phyloP scores from a whole-genome alignment of 768 basidiomycete genomes.

The Serendipita vermifera region DNA sequence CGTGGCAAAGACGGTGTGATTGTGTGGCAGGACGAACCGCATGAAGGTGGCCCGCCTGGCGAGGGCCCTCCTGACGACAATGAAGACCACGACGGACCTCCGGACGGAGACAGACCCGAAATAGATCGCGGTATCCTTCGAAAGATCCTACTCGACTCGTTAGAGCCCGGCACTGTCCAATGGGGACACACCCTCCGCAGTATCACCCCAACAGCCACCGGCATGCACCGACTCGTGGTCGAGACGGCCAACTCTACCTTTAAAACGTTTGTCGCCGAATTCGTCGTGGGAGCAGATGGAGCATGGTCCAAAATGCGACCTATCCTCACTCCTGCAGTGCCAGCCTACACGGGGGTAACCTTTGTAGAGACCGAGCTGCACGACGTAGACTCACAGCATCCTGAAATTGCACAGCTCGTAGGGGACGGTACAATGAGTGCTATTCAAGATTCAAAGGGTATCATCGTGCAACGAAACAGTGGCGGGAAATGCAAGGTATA shows the following conservation, averaged over 20 bases:
- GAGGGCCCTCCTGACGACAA: not conserved
- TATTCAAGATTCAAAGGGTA: conserved; percentile 18
- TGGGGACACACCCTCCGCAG: conserved; percentile 10
- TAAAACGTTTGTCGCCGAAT: not conserved
- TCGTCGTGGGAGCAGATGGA: conserved; percentile 31
- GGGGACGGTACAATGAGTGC: conserved; percentile 23
- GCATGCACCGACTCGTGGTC: no score
- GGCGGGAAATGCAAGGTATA: conserved; percentile 21
- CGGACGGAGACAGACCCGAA: not conserved
- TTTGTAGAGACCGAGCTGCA: conserved; percentile 18
- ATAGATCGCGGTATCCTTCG: conserved; percentile 3
- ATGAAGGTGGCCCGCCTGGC: not conserved
- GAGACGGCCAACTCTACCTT: no score
- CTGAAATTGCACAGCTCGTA: conserved; percentile 20
- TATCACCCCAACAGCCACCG: not conserved
- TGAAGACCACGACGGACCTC: not conserved
- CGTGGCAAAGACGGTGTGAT: not conserved
- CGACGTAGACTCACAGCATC: conserved; percentile 15
- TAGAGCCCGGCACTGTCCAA: conserved; percentile 11
- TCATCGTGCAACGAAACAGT: conserved; percentile 26
- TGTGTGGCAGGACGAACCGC: no score
- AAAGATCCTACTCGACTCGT: conserved; percentile 15
- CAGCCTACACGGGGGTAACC: conserved; percentile 25
- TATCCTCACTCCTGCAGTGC: conserved; percentile 22
- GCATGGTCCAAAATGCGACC: conserved; percentile 29